phyloP scores from a whole-genome alignment of 108 stramenopile genomes.

The Cyclotella kingstonii region DNA sequence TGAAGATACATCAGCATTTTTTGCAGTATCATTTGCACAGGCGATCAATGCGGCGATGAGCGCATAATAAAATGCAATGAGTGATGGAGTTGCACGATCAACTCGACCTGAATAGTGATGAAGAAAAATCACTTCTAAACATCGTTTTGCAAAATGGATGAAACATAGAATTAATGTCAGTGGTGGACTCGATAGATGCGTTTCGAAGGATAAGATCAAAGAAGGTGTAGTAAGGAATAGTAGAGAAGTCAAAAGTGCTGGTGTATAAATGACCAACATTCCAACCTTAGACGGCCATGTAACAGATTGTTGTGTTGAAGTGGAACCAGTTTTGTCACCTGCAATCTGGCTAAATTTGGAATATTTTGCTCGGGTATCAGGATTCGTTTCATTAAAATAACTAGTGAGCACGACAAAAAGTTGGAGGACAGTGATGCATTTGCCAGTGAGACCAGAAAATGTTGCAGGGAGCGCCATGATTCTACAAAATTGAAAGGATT shows the following conservation, averaged over 20 bases:
- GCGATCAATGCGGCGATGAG: conserved; percentile 39
- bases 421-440: conserved; percentile 21
- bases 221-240: conserved; percentile 3
- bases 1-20: background rate
- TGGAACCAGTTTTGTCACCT: background rate
- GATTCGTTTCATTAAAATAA: conserved; percentile 19
- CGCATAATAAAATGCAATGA: conserved; percentile 52
- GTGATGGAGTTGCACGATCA: conserved; percentile 17
- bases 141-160: conserved; percentile 60
- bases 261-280: conserved; percentile 66
- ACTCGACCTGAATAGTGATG: conserved; percentile 61
- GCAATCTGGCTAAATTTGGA: conserved; percentile 28
- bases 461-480: conserved; percentile 13
- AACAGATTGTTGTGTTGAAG: too few species aligned
- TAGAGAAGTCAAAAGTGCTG: conserved; percentile 36
- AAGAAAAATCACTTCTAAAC: conserved; percentile 54
- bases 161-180: conserved; percentile 37
- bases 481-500: background rate
- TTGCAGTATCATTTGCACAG: conserved; percentile 8
- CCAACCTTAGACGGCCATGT: conserved; percentile 42
- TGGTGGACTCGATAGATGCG: conserved; percentile 12
- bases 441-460: conserved; percentile 25
- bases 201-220: background rate
- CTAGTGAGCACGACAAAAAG: background rate
- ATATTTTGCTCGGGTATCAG: conserved; percentile 33